Conservation (phyloP, 768 basidiomycete species). For the Imleria badia region DNA sequence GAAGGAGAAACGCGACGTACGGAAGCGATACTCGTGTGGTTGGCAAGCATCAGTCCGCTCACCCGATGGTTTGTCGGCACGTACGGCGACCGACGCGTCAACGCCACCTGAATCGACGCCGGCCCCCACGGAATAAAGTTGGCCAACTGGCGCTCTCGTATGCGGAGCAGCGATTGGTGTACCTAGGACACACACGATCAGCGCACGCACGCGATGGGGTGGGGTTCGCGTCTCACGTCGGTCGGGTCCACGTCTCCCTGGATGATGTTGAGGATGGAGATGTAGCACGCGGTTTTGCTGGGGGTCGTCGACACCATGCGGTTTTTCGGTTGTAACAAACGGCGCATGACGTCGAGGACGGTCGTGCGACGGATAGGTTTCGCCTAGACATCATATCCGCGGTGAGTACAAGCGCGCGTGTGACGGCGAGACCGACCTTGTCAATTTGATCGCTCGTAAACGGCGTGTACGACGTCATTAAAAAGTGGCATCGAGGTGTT, state of each 20-base stretch:
- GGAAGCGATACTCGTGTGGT: constrained; percentile 98
- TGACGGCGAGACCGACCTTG: constrained; percentile 57
- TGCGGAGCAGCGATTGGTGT: constrained; percentile 94
- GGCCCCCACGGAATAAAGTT: constrained; percentile 99
- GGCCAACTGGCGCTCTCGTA: constrained; percentile 93
- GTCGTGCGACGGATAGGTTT: constrained; percentile 96
- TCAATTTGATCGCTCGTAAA: constrained; percentile 97
- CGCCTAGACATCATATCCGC: constrained; percentile 50
- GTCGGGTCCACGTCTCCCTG: constrained; percentile 98
- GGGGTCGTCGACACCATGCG: constrained; percentile 96
- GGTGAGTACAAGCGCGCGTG: not conserved
- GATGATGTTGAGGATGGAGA: constrained; percentile 97
- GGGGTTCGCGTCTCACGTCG: constrained; percentile 54
- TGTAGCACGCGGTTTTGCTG: constrained; percentile 91
- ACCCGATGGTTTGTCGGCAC: constrained; percentile 88
- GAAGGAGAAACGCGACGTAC: constrained; percentile 43
- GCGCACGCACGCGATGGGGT: not conserved
- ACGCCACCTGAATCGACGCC: constrained; percentile 94
- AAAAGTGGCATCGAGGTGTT: constrained; percentile 95
- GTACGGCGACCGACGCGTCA: constrained; percentile 90
- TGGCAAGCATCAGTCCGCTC: constrained; percentile 97
- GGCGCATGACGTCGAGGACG: constrained; percentile 97
- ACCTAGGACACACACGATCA: constrained; percentile 52
- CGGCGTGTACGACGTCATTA: constrained; percentile 98
- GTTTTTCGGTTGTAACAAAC: constrained; percentile 96